These are phyloP conservation scores for Aspergillus fischeri DNA, from an alignment of 2,329 filamentous ascomycete genomes.

Conservation along the genomic window DNA sequence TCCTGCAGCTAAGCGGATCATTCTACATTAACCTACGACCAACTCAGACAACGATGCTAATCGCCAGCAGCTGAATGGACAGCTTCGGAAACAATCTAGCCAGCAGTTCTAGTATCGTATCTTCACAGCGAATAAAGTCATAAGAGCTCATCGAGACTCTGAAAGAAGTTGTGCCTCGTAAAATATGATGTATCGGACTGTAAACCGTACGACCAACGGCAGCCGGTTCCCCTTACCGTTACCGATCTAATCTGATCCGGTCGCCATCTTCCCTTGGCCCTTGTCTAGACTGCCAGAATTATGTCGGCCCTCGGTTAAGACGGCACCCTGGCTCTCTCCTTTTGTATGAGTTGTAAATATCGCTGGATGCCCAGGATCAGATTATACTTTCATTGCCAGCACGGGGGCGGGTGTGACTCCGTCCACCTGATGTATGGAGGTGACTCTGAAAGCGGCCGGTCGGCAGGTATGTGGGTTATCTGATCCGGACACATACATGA, in stretches of 20 bases:
- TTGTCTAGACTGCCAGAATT: neutral
- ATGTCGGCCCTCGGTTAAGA: constrained; percentile 3
- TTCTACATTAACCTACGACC: constrained; percentile 2
- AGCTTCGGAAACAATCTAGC: neutral
- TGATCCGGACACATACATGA: neutral
- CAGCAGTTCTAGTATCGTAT: neutral
- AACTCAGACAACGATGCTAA: neutral
- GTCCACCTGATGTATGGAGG: neutral
- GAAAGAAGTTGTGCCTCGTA: no score
- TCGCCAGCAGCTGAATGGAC: neutral
- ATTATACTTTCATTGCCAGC: neutral
- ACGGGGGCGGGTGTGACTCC: neutral
- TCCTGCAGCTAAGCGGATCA: constrained; percentile 15
- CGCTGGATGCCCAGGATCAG: neutral
- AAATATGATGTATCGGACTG: constrained; percentile 1
- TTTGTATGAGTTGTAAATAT: neutral
- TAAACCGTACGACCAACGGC: neutral
- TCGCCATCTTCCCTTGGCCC: constrained; percentile 2
- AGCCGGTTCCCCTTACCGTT: constrained; percentile 9
- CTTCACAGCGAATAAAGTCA: neutral
- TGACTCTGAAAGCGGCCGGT: neutral
- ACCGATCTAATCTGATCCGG: constrained; percentile 25
- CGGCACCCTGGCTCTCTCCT: neutral
- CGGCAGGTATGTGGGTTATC: neutral
- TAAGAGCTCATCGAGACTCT: no score